Evolutionary conservation across 371 early-diverging fungal species (phyloP).

Genomic region (Nematocida minor): DNA sequence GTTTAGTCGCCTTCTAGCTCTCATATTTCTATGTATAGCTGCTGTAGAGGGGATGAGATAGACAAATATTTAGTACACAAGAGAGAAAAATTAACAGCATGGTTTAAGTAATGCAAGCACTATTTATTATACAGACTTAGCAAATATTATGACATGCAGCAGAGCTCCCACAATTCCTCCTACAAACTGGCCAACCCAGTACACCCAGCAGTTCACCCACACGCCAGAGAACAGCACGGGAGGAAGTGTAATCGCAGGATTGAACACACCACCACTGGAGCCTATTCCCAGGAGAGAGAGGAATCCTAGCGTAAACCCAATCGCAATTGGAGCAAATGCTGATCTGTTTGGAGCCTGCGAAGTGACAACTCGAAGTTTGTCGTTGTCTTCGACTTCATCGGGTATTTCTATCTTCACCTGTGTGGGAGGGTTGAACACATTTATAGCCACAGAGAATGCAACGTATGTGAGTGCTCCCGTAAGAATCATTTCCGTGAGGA

Average conservation of each 20-base stretch:
- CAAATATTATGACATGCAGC: conserved; percentile 60
- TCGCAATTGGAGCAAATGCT: conserved; percentile 64
- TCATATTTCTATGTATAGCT: no score
- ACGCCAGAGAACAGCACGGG: conserved; percentile 67
- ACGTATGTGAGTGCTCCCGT: conserved; percentile 71
- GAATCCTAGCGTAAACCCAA: conserved; percentile 69
- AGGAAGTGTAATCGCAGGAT: conserved; percentile 69
- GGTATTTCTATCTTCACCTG: conserved; percentile 51
- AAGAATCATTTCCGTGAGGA: conserved; percentile 67
- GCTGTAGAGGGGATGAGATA: no score
- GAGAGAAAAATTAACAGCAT: no score
- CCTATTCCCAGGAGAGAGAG: conserved; percentile 68
- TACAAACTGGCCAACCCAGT: conserved; percentile 68
- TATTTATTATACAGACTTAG: conserved; percentile 25
- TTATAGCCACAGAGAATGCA: conserved; percentile 71
- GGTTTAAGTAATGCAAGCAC: neutral
- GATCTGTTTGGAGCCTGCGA: conserved; percentile 55
- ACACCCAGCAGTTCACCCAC: conserved; percentile 68
- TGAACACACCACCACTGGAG: conserved; percentile 71
- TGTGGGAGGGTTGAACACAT: conserved; percentile 67
- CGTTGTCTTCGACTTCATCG: conserved; percentile 65
- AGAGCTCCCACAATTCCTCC: conserved; percentile 69
- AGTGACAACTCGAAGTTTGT: conserved; percentile 49
- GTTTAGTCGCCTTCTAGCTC: no score
- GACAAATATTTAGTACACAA: no score